These are phyloP conservation scores for Inga leiocalycina DNA, from an alignment of 306 rosid species.

Conservation along the genomic window DNA sequence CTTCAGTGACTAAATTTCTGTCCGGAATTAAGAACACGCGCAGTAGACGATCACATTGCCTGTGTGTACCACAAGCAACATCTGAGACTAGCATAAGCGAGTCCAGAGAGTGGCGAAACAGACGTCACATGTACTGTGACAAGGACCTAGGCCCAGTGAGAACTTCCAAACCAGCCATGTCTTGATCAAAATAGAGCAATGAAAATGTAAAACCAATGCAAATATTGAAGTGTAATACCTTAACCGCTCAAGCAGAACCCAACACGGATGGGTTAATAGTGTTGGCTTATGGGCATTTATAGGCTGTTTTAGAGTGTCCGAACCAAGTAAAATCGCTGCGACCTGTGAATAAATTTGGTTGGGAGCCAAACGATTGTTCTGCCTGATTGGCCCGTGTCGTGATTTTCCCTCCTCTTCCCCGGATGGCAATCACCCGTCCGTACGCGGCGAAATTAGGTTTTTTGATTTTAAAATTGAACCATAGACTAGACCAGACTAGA, in stretches of 20 bases:
- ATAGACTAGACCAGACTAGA: too few relatives aligned
- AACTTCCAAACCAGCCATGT: background rate
- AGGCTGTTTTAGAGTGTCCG: background rate
- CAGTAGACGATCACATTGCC: background rate
- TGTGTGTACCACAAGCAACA: background rate
- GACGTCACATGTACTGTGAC: background rate
- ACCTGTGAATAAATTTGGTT: background rate
- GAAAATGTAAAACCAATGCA: background rate
- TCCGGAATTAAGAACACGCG: background rate
- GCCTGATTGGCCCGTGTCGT: background rate
- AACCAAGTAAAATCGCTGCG: background rate
- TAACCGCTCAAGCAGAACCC: background rate
- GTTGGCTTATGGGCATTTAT: background rate
- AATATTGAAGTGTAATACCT: background rate
- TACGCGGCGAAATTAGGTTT: slow-evolving; percentile 1
- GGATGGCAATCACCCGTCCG: background rate
- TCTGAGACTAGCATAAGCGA: background rate
- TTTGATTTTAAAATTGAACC: background rate
- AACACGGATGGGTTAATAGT: background rate
- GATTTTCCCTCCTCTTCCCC: background rate
- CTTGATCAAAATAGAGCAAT: background rate
- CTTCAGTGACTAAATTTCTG: background rate
- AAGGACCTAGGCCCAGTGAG: background rate
- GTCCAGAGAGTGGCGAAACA: background rate
- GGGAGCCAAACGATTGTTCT: background rate